Evolutionary conservation across 257 asterid species (phyloP), one percentile per base, ranked within the genome.

Genomic region (Nicotiana benthamiana): DNA sequence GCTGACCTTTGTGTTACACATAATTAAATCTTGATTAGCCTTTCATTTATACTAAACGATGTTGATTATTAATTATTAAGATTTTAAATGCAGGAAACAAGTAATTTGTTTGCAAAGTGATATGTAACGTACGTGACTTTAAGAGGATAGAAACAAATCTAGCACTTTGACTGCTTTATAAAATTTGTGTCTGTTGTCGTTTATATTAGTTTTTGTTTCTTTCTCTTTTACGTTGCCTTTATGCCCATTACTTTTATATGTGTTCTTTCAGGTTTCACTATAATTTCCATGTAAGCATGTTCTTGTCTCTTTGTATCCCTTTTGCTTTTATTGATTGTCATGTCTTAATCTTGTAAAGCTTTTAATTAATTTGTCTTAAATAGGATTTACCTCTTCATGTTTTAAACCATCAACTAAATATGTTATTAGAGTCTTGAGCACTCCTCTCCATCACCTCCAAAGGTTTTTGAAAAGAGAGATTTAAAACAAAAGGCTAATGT

Each of bases 41-140:
- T 13, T 24, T 72, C 20, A 72, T 72, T 17, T 72, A 72, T 48
- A 46, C 40, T 46, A 72, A 46, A 46, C 4, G 60, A 9, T 72
- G 36, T 24, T 72, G 57, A 70, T 43, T 66, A 34, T 18, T 72
- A 72, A 70, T 43, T 66, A 34, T 18, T 72, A 72, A 72, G 1
- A 72, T 72, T 72, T 43, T 24, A 72, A 72, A 46, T 72, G 78
- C 78, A 72, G 78, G 8, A 72, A 72, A 46, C 78, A 72, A 72
- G 78, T 72, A 46, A 72, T 22, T 72, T 72, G 40, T 72, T 72
- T 22, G 20, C 78, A 72, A 72, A 72, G 78, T 72, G 78, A 46
- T 46, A 24, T 22, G 78, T 72, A 72, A 72, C 78, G 78, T 72
- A 72, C 40, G 28, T 72, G 78, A 72, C 78, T 46, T 46, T 24